Percentiles rank a stretch among this genome's conserved stretches.
These are phyloP conservation scores for Aspergillus japonicus DNA, from an alignment of 2,329 filamentous ascomycete species.

Conservation along the genomic window DNA sequence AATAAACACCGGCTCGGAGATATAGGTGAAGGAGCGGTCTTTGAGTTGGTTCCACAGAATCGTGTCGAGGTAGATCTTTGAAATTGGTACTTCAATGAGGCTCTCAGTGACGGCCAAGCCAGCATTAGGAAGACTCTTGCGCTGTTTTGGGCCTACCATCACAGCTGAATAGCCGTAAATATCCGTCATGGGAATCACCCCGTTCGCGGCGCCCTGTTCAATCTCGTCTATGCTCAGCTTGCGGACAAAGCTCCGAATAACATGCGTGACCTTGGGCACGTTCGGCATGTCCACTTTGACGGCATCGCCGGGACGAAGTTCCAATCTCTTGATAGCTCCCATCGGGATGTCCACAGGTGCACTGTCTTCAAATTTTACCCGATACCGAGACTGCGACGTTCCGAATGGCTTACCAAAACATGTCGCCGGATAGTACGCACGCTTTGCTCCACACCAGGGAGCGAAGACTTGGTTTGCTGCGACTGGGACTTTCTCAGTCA, in stretches of 20 bases:
- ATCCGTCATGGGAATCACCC: conserved; percentile 38
- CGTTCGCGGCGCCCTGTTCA: conserved; percentile 22
- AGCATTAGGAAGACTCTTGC: conserved; percentile 41
- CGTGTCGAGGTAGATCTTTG: conserved; percentile 47
- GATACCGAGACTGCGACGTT: conserved; percentile 42
- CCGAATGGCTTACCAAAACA: conserved; percentile 50
- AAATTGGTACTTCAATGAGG: conserved; percentile 45
- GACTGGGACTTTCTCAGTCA: conserved; percentile 27
- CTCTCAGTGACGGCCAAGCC: conserved; percentile 29
- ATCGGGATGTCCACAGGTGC: conserved; percentile 40
- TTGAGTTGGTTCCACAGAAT: conserved; percentile 48
- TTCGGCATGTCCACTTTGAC: conserved; percentile 48
- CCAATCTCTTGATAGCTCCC: conserved; percentile 44
- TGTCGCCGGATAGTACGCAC: conserved; percentile 61
- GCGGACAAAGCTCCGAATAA: conserved; percentile 43
- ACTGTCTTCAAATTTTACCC: conserved; percentile 48
- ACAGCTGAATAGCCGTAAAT: conserved; percentile 45
- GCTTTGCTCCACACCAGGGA: conserved; percentile 55
- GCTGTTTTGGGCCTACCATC: conserved; percentile 43
- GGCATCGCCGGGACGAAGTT: conserved; percentile 45
- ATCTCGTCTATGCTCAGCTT: conserved; percentile 32
- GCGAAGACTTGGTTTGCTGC: conserved; percentile 58
- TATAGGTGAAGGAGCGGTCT: conserved; percentile 38
- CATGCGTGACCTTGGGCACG: conserved; percentile 44
- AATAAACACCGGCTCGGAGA: conserved; percentile 17